phyloP scores from a whole-genome alignment of 257 asterid genomes.

The Cynanchum wilfordii region DNA sequence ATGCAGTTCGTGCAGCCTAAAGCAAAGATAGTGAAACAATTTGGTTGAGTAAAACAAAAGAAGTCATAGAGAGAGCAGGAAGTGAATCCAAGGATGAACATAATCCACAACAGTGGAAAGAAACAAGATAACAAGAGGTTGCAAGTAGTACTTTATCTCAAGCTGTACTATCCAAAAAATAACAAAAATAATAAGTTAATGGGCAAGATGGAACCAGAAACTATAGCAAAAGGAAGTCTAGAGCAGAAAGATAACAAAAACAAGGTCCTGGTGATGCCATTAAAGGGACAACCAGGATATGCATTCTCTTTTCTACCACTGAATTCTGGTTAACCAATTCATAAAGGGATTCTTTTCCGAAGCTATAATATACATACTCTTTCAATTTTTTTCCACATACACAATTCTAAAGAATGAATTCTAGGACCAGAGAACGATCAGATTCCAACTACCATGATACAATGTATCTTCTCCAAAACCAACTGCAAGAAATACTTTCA shows the following conservation, averaged over 20 bases:
- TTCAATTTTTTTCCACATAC: not conserved
- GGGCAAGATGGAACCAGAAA: not conserved
- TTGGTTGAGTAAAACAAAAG: not conserved
- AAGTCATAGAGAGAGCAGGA: not conserved
- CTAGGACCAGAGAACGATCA: not conserved
- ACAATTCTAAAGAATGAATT: not conserved
- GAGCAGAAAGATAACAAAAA: not conserved
- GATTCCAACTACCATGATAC: not conserved
- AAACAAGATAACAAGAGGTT: not conserved
- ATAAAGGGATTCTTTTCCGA: not conserved
- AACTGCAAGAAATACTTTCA: not conserved
- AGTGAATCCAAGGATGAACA: not conserved
- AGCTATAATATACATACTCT: not conserved
- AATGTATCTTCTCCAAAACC: not conserved
- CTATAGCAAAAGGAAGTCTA: not conserved
- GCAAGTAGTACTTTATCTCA: not conserved
- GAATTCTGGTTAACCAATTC: not conserved
- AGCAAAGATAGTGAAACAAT: constrained; percentile 3
- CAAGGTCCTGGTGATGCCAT: not conserved
- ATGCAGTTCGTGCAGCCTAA: constrained; percentile 38
- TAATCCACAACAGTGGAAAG: not conserved
- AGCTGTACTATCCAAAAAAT: not conserved
- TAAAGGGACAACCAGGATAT: not conserved
- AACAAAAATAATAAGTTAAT: not conserved
- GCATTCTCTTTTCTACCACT: not conserved